phyloP scores from a whole-genome alignment of 2,329 filamentous ascomycete species.

The Colletotrichum sp. region DNA sequence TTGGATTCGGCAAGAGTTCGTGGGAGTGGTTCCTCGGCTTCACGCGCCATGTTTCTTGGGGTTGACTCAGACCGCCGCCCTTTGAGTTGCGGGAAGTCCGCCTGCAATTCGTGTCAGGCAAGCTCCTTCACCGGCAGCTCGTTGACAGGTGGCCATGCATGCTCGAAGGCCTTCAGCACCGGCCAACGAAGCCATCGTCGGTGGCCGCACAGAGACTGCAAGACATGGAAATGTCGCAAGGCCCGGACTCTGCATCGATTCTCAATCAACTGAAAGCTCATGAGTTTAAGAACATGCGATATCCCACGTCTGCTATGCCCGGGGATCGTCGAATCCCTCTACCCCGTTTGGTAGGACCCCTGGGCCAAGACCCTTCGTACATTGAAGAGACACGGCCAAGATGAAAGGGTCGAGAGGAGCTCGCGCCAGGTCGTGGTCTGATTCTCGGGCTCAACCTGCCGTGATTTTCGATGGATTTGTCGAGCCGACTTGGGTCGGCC shows the following conservation, averaged over 20 bases:
- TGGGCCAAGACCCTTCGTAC: slow-evolving; percentile 8
- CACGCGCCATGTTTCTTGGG: not conserved
- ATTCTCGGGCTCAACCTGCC: not conserved
- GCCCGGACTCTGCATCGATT: not conserved
- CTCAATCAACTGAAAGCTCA: not conserved
- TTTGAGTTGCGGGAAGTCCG: not conserved
- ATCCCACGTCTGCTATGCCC: not conserved
- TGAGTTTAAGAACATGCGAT: not conserved
- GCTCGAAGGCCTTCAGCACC: not conserved
- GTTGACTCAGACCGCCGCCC: not conserved
- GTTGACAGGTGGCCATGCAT: not conserved
- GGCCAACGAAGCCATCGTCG: not conserved
- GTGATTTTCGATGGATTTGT: not conserved
- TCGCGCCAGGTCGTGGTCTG: not conserved
- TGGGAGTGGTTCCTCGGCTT: not conserved
- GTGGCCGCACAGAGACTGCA: not conserved
- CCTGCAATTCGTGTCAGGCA: not conserved
- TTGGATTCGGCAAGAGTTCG: not conserved
- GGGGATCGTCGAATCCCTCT: not conserved
- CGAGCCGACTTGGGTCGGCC: not conserved
- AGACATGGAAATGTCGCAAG: not conserved
- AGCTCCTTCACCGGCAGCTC: not conserved
- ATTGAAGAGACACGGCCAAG: not conserved
- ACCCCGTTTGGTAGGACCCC: not conserved
- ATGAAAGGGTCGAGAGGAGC: not conserved